Evolutionary conservation across 2,329 filamentous ascomycete species (phyloP), one percentile per base, ranked within the genome.

Genomic region (Ceratocystis papillata): DNA sequence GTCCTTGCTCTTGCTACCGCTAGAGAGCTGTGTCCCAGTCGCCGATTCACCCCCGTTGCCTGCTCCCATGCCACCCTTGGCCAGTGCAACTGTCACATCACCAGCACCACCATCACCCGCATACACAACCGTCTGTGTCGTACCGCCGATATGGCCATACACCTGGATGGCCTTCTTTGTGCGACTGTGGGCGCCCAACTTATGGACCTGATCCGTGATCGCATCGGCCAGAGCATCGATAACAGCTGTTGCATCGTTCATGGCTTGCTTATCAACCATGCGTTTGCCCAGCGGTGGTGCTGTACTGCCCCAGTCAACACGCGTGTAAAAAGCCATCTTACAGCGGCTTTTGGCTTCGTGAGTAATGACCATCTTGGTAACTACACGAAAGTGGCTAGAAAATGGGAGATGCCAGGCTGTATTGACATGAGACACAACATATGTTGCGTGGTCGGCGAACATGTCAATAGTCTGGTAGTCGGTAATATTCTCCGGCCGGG

Each of bases 341-440:
- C 90, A 96, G 74, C 88, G 91, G 12, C 89, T 91, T 76, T 97
- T 97, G 64, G 90, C 86, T 68, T 93, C 82, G 72, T 97, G 90
- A 1, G 94, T 96, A 69, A 99, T 94, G 69, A 96, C 90, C 69
- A 96, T 86, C 76, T 96, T 96, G 70, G 85, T 93, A 67, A 95
- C 84, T 25, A 96, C 79, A 71, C 87, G 87, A 76, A 97, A 96
- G 63, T 85, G 83, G 62, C 85, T 80, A 64, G 87, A 84, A 73
- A 91, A 87, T 12, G 94, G 94, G 46, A 97, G 80, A 77, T 96
- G 90, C 90, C 90, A 96, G 6, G 83, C 81, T 20, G 81, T 85
- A 73, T 82, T 84, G 72, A 78, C 77, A 70, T 86, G 81, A 8
- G 80, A 82, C 57, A 87, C 82, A 44, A 86, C 83, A 70, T 87